These are phyloP conservation scores for Chalaropsis ovoidea DNA, from an alignment of 2,329 filamentous ascomycete species.

Conservation along the genomic window DNA sequence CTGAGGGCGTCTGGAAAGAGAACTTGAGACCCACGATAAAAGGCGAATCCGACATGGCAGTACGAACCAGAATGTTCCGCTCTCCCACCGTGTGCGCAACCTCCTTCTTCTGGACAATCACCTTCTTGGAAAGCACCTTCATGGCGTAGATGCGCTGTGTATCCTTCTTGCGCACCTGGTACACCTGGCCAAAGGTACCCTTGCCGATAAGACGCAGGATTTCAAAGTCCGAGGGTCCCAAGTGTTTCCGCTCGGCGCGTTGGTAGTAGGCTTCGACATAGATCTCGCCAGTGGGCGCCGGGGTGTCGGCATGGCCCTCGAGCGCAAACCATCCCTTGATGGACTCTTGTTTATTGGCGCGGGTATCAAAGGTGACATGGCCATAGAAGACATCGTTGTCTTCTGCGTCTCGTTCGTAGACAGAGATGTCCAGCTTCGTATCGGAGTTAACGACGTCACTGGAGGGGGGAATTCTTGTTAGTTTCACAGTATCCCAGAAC, in stretches of 20 bases:
- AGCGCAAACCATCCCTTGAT: slow-evolving; percentile 80
- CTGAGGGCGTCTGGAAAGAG: slow-evolving; percentile 93
- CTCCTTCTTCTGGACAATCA: slow-evolving; percentile 99
- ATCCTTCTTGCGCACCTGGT: slow-evolving; percentile 96
- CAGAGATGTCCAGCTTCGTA: slow-evolving; percentile 81
- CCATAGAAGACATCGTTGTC: slow-evolving; percentile 78
- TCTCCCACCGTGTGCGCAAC: slow-evolving; percentile 95
- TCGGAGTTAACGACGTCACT: slow-evolving; percentile 91
- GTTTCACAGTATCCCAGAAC: not conserved
- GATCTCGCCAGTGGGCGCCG: slow-evolving; percentile 72
- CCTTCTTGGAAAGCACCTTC: slow-evolving; percentile 99
- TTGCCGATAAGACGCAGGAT: slow-evolving; percentile 95
- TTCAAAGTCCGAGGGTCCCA: slow-evolving; percentile 90
- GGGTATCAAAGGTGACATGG: slow-evolving; percentile 71
- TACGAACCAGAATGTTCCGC: slow-evolving; percentile 91
- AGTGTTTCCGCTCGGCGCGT: slow-evolving; percentile 77
- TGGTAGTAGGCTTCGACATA: slow-evolving; percentile 80
- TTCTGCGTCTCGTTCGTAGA: slow-evolving; percentile 72
- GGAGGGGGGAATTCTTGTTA: not conserved
- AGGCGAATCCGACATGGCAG: slow-evolving; percentile 86
- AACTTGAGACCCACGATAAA: slow-evolving; percentile 98
- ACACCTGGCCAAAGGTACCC: slow-evolving; percentile 96
- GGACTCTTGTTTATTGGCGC: slow-evolving; percentile 54
- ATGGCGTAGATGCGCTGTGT: slow-evolving; percentile 94
- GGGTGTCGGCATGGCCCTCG: slow-evolving; percentile 61